A percentile compares a stretch with the other conserved stretches of the same genome.
phyloP scores from a whole-genome alignment of 2,329 filamentous ascomycete genomes.

The Epicoccum nigrum region DNA sequence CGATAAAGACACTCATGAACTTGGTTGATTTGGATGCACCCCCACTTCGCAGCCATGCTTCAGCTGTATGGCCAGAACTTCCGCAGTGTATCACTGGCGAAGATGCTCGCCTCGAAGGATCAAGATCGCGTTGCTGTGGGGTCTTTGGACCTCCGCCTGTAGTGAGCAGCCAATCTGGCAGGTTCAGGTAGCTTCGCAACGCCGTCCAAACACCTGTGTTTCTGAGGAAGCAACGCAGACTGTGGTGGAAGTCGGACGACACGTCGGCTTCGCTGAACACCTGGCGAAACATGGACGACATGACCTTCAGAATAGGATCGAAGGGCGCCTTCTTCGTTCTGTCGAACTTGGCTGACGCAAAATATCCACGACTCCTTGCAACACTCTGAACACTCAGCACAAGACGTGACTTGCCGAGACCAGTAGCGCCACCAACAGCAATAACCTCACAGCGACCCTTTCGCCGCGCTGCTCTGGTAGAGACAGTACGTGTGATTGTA shows the following conservation, averaged over 20 bases:
- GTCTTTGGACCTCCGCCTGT: conserved; percentile 32
- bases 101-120: conserved; percentile 34
- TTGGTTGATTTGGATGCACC: conserved; percentile 64
- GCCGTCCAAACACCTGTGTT: conserved; percentile 61
- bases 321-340: conserved; percentile 64
- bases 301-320: conserved; percentile 65
- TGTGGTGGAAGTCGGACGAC: conserved; percentile 65
- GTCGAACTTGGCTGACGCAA: conserved; percentile 66
- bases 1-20: conserved; percentile 85
- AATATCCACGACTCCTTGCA: conserved; percentile 65
- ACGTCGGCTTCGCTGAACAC: conserved; percentile 70
- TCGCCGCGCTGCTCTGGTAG: conserved; percentile 53
- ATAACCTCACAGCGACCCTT: conserved; percentile 66
- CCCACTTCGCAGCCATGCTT: conserved; percentile 55
- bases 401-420: conserved; percentile 66
- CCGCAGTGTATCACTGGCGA: conserved; percentile 48
- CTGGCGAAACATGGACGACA: conserved; percentile 66
- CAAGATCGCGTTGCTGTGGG: conserved; percentile 33
- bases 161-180: conserved; percentile 68
- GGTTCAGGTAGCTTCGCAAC: conserved; percentile 63
- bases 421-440: conserved; percentile 61
- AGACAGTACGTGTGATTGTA: conserved; percentile 32
- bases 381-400: conserved; percentile 63
- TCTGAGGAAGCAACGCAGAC: conserved; percentile 60
- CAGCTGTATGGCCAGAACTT: conserved; percentile 44